These are phyloP conservation scores for Trypanosoma avium DNA, from an alignment of 208 protist species.

Conservation along the genomic window DNA sequence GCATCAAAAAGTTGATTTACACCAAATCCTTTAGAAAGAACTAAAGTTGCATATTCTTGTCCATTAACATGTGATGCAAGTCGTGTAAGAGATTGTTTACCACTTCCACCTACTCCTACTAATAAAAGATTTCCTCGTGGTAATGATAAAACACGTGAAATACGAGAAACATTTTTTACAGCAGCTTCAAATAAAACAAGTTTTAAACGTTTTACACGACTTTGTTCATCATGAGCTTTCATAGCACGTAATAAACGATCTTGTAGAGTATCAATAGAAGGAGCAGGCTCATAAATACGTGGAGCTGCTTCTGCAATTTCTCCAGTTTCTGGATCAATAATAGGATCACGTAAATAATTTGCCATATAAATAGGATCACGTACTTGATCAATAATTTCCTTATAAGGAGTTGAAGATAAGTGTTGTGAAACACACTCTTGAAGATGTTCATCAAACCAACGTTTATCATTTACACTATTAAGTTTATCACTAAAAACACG, in stretches of 20 bases:
- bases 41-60: constrained; percentile 90
- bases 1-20: constrained; percentile 94
- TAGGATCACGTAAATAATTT: constrained; percentile 93
- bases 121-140: constrained; percentile 94
- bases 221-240: constrained; percentile 88
- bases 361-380: constrained; percentile 90
- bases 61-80: constrained; percentile 88
- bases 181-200: constrained; percentile 96
- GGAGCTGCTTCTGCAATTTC: constrained; percentile 89
- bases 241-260: constrained; percentile 77
- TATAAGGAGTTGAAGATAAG: constrained; percentile 72
- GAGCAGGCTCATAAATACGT: constrained; percentile 94
- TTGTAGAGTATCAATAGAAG: constrained; percentile 80
- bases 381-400: constrained; percentile 79
- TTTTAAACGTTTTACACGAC: constrained; percentile 88
- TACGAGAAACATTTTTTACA: constrained; percentile 94
- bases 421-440: constrained; percentile 80
- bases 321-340: constrained; percentile 89
- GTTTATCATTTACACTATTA: constrained; percentile 93
- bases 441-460: constrained; percentile 94
- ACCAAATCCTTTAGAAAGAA: constrained; percentile 93
- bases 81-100: constrained; percentile 92
- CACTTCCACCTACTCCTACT: constrained; percentile 93
- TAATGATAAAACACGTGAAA: constrained; percentile 90
- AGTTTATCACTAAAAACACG: constrained; percentile 98